Evolutionary conservation across 495 filamentous ascomycete species (phyloP).

Genomic region (Penicillium roqueforti): DNA sequence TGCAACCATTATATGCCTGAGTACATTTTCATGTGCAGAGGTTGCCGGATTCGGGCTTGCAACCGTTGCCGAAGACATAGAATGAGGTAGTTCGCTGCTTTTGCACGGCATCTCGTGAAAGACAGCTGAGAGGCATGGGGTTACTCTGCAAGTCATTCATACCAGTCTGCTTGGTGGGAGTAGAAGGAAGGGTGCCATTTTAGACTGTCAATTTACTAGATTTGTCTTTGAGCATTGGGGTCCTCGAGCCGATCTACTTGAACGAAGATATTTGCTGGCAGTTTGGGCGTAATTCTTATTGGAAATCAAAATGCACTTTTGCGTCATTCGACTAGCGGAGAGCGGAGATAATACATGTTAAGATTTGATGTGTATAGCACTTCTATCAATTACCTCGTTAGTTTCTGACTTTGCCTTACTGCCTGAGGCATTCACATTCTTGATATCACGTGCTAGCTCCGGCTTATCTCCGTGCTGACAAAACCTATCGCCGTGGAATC

Average conservation of each 20-base stretch:
- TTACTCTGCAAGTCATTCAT: not conserved
- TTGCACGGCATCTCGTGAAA: too few relatives aligned
- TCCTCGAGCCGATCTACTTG: not conserved
- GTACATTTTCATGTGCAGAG: slow-evolving; percentile 15
- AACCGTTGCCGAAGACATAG: slow-evolving; percentile 14
- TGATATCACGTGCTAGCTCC: slow-evolving; percentile 8
- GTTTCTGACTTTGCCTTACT: too few relatives aligned
- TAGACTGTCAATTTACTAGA: not conserved
- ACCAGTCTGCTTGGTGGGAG: not conserved
- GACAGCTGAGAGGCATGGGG: not conserved
- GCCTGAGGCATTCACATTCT: slow-evolving; percentile 13
- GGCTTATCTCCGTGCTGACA: slow-evolving; percentile 33
- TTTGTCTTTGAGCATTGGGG: not conserved
- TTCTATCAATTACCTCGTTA: too few relatives aligned
- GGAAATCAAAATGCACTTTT: not conserved
- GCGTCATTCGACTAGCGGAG: not conserved
- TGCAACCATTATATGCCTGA: slow-evolving; percentile 4
- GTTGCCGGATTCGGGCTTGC: slow-evolving; percentile 12
- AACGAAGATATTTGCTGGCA: not conserved
- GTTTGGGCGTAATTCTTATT: too few relatives aligned
- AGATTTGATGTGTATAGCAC: too few relatives aligned
- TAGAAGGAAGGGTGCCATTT: not conserved
- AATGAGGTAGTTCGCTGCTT: not conserved
- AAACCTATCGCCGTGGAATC: slow-evolving; percentile 35
- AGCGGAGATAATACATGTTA: too few relatives aligned